Conservation (phyloP, 148 eudicot species). For the Pouteria glomerata region DNA sequence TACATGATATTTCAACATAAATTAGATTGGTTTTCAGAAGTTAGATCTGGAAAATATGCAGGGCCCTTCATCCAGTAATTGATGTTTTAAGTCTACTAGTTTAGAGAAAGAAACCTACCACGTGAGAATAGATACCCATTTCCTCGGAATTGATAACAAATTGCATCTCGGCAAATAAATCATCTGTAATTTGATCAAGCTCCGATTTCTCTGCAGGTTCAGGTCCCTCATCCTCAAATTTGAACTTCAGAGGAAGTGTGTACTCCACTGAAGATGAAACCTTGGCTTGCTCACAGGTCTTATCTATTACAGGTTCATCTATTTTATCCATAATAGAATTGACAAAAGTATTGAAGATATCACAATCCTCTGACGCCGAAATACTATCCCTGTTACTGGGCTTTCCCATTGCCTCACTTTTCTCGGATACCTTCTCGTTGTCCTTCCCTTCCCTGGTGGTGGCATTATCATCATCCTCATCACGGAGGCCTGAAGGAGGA, state of each 20-base stretch:
- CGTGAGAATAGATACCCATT: constrained; percentile 12
- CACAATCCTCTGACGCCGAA: constrained; percentile 3
- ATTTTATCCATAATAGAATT: constrained; percentile 22
- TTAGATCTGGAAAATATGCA: not conserved
- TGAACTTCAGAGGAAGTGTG: constrained; percentile 19
- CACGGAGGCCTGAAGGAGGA: not conserved
- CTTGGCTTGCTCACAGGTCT: not conserved
- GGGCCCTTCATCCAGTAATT: not conserved
- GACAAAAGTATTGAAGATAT: constrained; percentile 14
- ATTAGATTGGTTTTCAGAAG: not conserved
- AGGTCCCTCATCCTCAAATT: constrained; percentile 8
- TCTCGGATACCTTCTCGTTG: not conserved
- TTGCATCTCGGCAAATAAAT: constrained; percentile 24
- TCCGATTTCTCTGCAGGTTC: constrained; percentile 10
- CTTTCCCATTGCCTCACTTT: not conserved
- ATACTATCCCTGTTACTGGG: constrained; percentile 2
- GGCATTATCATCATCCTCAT: not conserved
- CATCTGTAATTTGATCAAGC: constrained; percentile 18
- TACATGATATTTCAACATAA: no score
- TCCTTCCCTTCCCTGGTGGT: not conserved
- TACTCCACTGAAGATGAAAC: not conserved
- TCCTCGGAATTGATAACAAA: constrained; percentile 19
- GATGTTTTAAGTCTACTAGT: not conserved
- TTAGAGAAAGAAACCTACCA: constrained; percentile 11
- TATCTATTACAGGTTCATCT: not conserved